Conservation (phyloP, 2,329 filamentous ascomycete species). For the Cadophora gregata region DNA sequence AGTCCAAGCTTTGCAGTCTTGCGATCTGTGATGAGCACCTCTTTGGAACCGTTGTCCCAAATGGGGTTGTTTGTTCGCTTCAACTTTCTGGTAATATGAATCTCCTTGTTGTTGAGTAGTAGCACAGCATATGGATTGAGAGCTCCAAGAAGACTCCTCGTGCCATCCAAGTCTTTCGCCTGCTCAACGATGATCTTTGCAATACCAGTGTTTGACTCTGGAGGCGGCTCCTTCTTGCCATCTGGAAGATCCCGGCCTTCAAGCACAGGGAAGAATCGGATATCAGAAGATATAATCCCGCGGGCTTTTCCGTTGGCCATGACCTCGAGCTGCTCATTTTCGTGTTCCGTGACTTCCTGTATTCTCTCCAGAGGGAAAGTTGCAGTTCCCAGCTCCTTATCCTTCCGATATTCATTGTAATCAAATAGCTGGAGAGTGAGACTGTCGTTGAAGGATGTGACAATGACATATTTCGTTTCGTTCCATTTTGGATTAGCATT, state of each 20-base stretch:
- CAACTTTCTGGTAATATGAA: conserved; percentile 87
- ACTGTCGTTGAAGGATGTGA: conserved; percentile 88
- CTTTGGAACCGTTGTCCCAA: conserved; percentile 91
- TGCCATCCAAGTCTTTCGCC: conserved; percentile 92
- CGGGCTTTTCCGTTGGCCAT: conserved; percentile 83
- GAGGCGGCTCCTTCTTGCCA: conserved; percentile 79
- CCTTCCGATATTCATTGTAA: conserved; percentile 95
- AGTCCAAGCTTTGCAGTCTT: conserved; percentile 89
- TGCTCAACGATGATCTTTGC: conserved; percentile 92
- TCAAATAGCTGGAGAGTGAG: conserved; percentile 87
- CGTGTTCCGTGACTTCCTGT: conserved; percentile 76
- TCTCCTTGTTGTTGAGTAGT: conserved; percentile 88
- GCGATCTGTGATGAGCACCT: conserved; percentile 92
- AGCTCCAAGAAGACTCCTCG: conserved; percentile 87
- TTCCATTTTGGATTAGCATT: conserved; percentile 91
- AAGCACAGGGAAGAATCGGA: conserved; percentile 95
- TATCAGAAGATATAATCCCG: conserved; percentile 78
- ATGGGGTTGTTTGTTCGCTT: conserved; percentile 98
- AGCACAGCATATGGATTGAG: conserved; percentile 91
- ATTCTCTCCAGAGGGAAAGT: conserved; percentile 86
- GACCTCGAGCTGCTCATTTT: conserved; percentile 86
- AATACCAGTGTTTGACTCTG: conserved; percentile 92
- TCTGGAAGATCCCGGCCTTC: conserved; percentile 74
- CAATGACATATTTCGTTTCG: conserved; percentile 93
- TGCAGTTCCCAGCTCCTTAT: conserved; percentile 89